Base-by-base conservation (phyloP, 2,329 filamentous ascomycete genomes). In the Colletotrichum neosansevieriae region DNA sequence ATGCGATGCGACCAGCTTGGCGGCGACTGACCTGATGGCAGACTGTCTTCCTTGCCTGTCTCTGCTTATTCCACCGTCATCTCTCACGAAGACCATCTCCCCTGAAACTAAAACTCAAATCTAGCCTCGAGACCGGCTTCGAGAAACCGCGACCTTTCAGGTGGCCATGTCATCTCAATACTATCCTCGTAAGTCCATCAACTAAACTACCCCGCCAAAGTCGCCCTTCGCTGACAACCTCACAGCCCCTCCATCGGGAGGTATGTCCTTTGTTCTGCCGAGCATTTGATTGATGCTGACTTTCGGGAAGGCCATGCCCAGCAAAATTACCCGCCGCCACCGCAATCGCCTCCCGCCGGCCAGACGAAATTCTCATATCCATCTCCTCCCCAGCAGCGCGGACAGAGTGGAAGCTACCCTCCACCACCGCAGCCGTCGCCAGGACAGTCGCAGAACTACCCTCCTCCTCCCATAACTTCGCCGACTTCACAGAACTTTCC, bases 311-410 rank as follows among this genome's bases (percentile, higher is more conserved):
- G 64, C 17, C 50, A 63, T 21, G 15, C 68, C 9, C 71, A 81
- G 67, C 80, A 80, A 57, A 80, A 79, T 69, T 85, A 84, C 72
- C 82, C 82, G 51, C 78, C 80, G 54, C 83, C 83, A 17, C 83
- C 84, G 34, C 81, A 79, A 5, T 85, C 84, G 21, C 81, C 83
- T 56, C 83, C 84, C 3, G 80, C 82, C 47, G 80, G 79, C 74
- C 79, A 80, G 70, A 77, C 81, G 21, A 81, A 81, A 51, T 84
- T 83, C 75, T 85, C 78, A 50, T 76, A 83, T 54, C 78, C 82
- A 57, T 79, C 82, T 59, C 81, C 82, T 12, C 79, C 81, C 24
- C 56, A 63, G 34, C 71, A 69, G 58, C 69, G 59, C 61, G 67
- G 64, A 7, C 69, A 64, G 17, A 72, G 63, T 72, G 74, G 63